Percentiles rank a stretch among this genome's conserved stretches.
Conservation (phyloP, 345 rosid genomes). For the Trapa bicornis region DNA sequence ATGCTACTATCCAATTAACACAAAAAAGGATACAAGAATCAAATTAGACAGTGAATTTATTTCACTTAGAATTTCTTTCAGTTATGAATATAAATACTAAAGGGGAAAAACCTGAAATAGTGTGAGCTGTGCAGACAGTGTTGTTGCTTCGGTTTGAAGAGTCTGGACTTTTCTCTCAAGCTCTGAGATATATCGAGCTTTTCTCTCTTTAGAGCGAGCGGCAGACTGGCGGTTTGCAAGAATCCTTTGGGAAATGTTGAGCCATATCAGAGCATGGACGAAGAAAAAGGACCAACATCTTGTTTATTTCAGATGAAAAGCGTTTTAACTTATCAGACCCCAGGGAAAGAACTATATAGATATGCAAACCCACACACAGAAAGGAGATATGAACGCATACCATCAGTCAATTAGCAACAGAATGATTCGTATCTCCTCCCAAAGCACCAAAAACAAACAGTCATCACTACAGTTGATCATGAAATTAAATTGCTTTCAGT, state of each 20-base stretch:
- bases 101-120: conserved; percentile 44
- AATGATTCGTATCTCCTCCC: not conserved
- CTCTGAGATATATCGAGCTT: conserved; percentile 58
- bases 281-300: not conserved
- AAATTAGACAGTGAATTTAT: not conserved
- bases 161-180: conserved; percentile 84
- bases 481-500: not conserved
- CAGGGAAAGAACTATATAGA: not conserved
- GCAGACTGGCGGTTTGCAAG: conserved; percentile 82
- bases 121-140: conserved; percentile 72
- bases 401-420: not conserved
- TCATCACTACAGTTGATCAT: not conserved
- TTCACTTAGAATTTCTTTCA: not conserved
- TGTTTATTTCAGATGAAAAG: not conserved
- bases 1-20: not conserved
- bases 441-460: not conserved
- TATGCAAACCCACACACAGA: not conserved
- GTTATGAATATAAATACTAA: not conserved
- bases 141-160: conserved; percentile 70
- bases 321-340: not conserved
- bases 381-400: not conserved
- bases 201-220: conserved; percentile 81
- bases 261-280: not conserved
- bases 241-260: conserved; percentile 32
- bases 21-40: not conserved